Evolutionary conservation across 352 stramenopile species (phyloP).

Genomic region (Phytophthora agathidicida): DNA sequence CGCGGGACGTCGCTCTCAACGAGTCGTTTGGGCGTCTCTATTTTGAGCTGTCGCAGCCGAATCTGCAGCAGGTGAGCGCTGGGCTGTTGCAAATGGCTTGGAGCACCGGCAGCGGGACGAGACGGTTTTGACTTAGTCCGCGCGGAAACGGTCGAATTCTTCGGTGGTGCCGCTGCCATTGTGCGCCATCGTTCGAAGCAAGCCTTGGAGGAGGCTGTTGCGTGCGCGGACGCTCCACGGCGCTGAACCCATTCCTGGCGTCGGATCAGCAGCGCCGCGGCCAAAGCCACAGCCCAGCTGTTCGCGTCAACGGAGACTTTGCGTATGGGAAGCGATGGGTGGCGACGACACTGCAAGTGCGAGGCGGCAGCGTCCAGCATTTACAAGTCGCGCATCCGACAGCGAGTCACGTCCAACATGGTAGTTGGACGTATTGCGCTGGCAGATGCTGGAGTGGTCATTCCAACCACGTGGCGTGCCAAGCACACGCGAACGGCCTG

Average conservation of each 20-base stretch:
- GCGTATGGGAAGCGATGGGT: too few species aligned
- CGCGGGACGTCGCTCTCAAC: conserved; percentile 6
- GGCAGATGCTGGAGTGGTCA: too few species aligned
- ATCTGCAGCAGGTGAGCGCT: neutral
- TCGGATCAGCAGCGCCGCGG: conserved; percentile 9
- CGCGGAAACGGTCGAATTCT: neutral
- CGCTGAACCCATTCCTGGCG: conserved; percentile 27
- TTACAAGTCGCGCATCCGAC: too few species aligned
- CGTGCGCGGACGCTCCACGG: conserved; percentile 15
- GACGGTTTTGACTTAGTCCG: conserved; percentile 32
- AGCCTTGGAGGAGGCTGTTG: conserved; percentile 4
- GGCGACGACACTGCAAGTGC: neutral
- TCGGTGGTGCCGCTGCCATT: neutral
- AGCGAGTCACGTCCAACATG: too few species aligned
- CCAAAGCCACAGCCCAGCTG: neutral
- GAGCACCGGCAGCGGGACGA: conserved; percentile 10
- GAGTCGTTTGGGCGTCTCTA: conserved; percentile 19
- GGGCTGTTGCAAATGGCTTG: too few species aligned
- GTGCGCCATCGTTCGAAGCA: conserved; percentile 21
- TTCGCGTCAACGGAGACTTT: conserved; percentile 2
- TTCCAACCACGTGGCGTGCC: conserved; percentile 24
- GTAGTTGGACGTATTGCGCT: too few species aligned
- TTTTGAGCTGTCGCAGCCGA: conserved; percentile 18
- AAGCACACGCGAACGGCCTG: conserved; percentile 1
- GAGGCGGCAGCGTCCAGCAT: neutral